phyloP scores from a whole-genome alignment of 176 grass and related monocot genomes.

The Zoysia japonica region DNA sequence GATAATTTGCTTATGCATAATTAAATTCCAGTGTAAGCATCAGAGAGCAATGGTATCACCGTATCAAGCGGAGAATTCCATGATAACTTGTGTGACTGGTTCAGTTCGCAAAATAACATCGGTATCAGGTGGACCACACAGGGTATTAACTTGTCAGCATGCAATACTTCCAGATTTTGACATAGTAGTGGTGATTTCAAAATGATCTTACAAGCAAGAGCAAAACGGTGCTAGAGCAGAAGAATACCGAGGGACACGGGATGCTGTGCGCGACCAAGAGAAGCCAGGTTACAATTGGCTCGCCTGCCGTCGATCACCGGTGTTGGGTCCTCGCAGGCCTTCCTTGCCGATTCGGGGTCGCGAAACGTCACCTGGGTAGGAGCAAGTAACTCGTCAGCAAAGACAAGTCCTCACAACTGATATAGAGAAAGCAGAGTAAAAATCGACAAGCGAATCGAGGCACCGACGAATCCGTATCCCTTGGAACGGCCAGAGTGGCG shows the following conservation, averaged over 20 bases:
- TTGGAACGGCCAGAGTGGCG: constrained; percentile 89
- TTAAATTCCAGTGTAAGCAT: constrained; percentile 10
- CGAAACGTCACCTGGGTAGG: constrained; percentile 76
- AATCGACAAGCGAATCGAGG: constrained; percentile 12
- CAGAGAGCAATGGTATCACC: not conserved
- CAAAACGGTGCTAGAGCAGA: not conserved
- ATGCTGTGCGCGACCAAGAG: constrained; percentile 75
- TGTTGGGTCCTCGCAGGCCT: constrained; percentile 68
- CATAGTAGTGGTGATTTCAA: not conserved
- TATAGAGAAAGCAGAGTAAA: constrained; percentile 1
- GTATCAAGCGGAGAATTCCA: too few species aligned
- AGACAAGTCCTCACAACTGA: not conserved
- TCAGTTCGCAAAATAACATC: not conserved
- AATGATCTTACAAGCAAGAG: not conserved
- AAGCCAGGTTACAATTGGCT: constrained; percentile 95
- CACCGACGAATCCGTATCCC: constrained; percentile 95
- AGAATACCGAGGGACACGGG: constrained; percentile 41
- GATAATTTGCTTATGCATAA: not conserved
- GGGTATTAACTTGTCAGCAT: not conserved
- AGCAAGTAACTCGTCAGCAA: constrained; percentile 36
- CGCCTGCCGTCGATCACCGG: constrained; percentile 84
- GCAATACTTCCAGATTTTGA: not conserved
- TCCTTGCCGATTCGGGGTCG: constrained; percentile 83
- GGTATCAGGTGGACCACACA: not conserved
- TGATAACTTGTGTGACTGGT: not conserved